Conservation (phyloP, 2,329 filamentous ascomycete species). For the Cladosporium velox region DNA sequence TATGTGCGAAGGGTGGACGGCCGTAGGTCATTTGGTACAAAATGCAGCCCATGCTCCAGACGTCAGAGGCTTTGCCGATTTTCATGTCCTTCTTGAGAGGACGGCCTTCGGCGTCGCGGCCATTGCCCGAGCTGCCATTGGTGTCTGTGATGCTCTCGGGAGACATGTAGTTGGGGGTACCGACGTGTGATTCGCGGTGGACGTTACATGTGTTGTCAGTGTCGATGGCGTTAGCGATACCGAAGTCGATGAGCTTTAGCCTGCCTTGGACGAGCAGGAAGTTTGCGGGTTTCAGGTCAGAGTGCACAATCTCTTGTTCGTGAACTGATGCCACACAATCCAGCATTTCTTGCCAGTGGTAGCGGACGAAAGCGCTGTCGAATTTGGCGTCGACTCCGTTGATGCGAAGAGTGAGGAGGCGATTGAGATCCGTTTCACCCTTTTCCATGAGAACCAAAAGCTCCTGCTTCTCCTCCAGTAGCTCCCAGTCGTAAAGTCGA, state of each 20-base stretch:
- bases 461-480: slow-evolving; percentile 88
- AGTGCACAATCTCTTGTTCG: slow-evolving; percentile 88
- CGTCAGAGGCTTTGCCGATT: slow-evolving; percentile 90
- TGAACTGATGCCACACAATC: slow-evolving; percentile 92
- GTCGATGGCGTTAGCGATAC: slow-evolving; percentile 96
- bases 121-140: slow-evolving; percentile 57
- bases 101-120: slow-evolving; percentile 45
- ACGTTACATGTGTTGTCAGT: slow-evolving; percentile 96
- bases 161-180: slow-evolving; percentile 98
- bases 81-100: slow-evolving; percentile 78
- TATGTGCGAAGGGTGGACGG: slow-evolving; percentile 91
- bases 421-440: slow-evolving; percentile 90
- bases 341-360: slow-evolving; percentile 99
- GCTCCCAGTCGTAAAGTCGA: slow-evolving; percentile 84
- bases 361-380: slow-evolving; percentile 89
- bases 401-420: slow-evolving; percentile 71
- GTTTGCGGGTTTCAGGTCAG: slow-evolving; percentile 94
- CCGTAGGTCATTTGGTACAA: slow-evolving; percentile 98
- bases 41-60: slow-evolving; percentile 96
- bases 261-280: slow-evolving; percentile 89
- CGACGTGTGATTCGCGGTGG: slow-evolving; percentile 91
- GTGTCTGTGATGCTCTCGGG: slow-evolving; percentile 90
- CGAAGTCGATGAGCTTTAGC: slow-evolving; percentile 96
- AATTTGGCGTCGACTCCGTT: slow-evolving; percentile 71
- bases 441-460: slow-evolving; percentile 96